Percentiles rank a stretch among this genome's conserved stretches.
phyloP scores from a whole-genome alignment of 2,329 filamentous ascomycete species.

The Pleomassaria siparia region DNA sequence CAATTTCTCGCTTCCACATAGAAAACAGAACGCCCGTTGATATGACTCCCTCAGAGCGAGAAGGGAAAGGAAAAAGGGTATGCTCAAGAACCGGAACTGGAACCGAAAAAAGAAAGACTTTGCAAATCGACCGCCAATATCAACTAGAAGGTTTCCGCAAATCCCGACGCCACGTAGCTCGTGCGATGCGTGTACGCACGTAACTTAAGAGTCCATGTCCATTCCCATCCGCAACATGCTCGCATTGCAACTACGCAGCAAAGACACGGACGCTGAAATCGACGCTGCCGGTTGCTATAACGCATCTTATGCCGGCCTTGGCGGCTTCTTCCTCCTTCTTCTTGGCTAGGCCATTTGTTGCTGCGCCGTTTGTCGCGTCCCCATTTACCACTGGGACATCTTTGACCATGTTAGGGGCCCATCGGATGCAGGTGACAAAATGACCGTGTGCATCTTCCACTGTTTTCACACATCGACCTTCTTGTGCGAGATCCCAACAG shows the following conservation, averaged over 20 bases:
- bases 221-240: background rate
- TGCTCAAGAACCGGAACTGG: conserved; percentile 12
- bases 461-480: conserved; percentile 85
- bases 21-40: background rate
- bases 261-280: conserved; percentile 80
- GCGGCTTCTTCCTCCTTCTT: conserved; percentile 57
- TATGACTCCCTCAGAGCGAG: background rate
- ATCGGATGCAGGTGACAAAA: conserved; percentile 83
- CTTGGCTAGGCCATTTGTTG: conserved; percentile 48
- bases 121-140: background rate
- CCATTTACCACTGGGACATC: conserved; percentile 51
- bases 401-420: conserved; percentile 77
- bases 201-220: no score
- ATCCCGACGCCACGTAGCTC: background rate
- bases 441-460: conserved; percentile 76
- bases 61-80: conserved; percentile 14
- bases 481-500: conserved; percentile 91
- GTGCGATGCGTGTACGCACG: background rate
- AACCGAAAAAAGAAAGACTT: background rate
- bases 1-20: no score
- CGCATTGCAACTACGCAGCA: conserved; percentile 52
- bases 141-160: background rate
- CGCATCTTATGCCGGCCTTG: conserved; percentile 71
- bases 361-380: conserved; percentile 45
- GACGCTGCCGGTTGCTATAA: conserved; percentile 85